Conservation (phyloP, 306 rosid genomes). For the Amphicarpaea edgeworthii region DNA sequence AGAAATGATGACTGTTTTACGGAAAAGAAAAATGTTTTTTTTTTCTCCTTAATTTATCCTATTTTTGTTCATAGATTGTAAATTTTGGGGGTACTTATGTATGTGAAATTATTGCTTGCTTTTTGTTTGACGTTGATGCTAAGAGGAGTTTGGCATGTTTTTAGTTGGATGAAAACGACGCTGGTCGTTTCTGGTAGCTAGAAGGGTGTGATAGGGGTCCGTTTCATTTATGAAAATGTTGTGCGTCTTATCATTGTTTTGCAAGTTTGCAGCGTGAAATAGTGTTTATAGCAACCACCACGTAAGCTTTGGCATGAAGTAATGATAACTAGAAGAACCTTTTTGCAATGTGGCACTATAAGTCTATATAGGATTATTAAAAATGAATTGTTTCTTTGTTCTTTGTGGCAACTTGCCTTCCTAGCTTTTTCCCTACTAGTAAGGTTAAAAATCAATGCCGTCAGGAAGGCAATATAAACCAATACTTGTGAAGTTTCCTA, state of each 20-base stretch:
- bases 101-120: slow-evolving; percentile 39
- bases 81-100: background rate
- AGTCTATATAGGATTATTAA: background rate
- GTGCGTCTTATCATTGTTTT: background rate
- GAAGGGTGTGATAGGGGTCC: slow-evolving; percentile 38
- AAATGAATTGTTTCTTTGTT: slow-evolving; percentile 15
- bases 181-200: slow-evolving; percentile 41
- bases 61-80: background rate
- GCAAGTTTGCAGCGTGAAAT: background rate
- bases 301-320: slow-evolving; percentile 31
- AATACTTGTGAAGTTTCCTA: slow-evolving; percentile 30
- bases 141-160: slow-evolving; percentile 19
- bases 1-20: background rate
- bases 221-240: background rate
- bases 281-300: background rate
- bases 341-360: slow-evolving; percentile 17
- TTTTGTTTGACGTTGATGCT: slow-evolving; percentile 42
- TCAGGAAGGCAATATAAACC: slow-evolving; percentile 12
- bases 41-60: background rate
- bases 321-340: slow-evolving; percentile 4
- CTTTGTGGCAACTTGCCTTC: background rate
- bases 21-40: background rate
- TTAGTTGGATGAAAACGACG: slow-evolving; percentile 45
- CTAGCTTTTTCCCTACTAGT: background rate
- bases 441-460: slow-evolving; percentile 39